A percentile compares a stretch with the other conserved stretches of the same genome.
These are phyloP conservation scores for Colletotrichum tabaci DNA, from an alignment of 2,329 filamentous ascomycete genomes.

Conservation along the genomic window DNA sequence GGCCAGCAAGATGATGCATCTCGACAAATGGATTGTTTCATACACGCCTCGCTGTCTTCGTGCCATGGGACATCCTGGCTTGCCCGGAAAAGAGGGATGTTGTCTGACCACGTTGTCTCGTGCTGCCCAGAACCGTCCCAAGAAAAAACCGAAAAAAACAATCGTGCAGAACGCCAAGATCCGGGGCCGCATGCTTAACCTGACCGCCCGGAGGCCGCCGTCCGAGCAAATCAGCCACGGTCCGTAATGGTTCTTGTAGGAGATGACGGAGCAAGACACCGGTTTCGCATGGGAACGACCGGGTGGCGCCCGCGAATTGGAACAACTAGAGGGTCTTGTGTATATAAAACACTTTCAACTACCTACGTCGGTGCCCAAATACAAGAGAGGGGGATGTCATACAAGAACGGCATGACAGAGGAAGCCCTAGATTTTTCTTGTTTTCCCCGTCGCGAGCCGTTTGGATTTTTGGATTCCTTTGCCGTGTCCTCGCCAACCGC, in stretches of 20 bases:
- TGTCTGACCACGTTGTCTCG: background rate
- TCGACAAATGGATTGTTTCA: background rate
- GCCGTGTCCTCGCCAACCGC: constrained; percentile 28
- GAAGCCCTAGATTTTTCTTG: constrained; percentile 23
- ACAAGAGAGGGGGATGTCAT: constrained; percentile 59
- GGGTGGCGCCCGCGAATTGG: background rate
- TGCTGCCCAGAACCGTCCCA: constrained; percentile 5
- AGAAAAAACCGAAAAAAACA: constrained; percentile 4
- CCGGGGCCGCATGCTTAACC: constrained; percentile 26
- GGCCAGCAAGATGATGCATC: background rate
- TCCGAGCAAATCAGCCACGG: background rate
- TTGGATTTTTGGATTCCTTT: background rate
- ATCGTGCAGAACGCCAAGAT: constrained; percentile 26
- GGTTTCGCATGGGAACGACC: background rate
- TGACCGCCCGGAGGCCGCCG: background rate
- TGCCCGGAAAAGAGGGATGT: background rate
- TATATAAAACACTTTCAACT: constrained; percentile 17
- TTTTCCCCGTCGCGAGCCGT: constrained; percentile 28
- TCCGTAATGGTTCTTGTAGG: too few species aligned
- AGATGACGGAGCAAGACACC: background rate
- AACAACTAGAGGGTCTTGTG: background rate
- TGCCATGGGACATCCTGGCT: background rate
- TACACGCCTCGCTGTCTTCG: background rate
- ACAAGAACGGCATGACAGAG: constrained; percentile 43
- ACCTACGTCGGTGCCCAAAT: constrained; percentile 36